Conservation (phyloP, 306 rosid genomes). For the Urtica urens region DNA sequence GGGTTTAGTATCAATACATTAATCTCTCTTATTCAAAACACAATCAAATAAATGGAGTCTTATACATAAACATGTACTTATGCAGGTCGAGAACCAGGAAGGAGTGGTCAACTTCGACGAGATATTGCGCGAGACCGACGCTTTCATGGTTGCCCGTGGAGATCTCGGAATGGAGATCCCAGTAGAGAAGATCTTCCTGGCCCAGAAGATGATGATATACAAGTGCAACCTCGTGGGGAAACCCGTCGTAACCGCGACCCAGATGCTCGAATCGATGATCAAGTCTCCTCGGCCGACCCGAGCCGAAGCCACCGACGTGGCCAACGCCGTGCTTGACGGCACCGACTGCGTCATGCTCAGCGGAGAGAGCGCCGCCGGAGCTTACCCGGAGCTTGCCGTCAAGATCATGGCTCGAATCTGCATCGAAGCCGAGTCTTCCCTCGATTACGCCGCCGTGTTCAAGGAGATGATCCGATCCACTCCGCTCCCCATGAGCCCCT, state of each 20-base stretch:
- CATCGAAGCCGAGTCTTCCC: conserved; percentile 89
- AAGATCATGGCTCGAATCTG: conserved; percentile 91
- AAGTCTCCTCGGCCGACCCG: conserved; percentile 95
- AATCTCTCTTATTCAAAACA: no score
- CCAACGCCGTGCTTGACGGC: conserved; percentile 93
- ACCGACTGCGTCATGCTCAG: conserved; percentile 97
- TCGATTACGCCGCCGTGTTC: conserved; percentile 75
- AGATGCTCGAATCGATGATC: conserved; percentile 97
- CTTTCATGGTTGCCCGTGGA: conserved; percentile 98
- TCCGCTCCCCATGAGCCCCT: conserved; percentile 93
- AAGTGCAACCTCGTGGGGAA: conserved; percentile 93
- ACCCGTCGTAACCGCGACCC: conserved; percentile 96
- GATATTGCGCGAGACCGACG: conserved; percentile 89
- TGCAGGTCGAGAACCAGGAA: conserved; percentile 93
- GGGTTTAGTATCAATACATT: no score
- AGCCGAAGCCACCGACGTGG: conserved; percentile 94
- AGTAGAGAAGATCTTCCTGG: conserved; percentile 87
- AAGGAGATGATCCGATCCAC: conserved; percentile 93
- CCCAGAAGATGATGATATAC: conserved; percentile 97
- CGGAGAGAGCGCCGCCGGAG: conserved; percentile 97
- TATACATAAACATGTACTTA: no score
- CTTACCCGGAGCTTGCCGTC: conserved; percentile 85
- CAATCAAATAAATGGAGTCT: no score
- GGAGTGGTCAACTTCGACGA: conserved; percentile 94
- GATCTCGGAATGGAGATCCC: conserved; percentile 99